Conservation (phyloP, 768 basidiomycete genomes). For the Boletus pseudopeckii region DNA sequence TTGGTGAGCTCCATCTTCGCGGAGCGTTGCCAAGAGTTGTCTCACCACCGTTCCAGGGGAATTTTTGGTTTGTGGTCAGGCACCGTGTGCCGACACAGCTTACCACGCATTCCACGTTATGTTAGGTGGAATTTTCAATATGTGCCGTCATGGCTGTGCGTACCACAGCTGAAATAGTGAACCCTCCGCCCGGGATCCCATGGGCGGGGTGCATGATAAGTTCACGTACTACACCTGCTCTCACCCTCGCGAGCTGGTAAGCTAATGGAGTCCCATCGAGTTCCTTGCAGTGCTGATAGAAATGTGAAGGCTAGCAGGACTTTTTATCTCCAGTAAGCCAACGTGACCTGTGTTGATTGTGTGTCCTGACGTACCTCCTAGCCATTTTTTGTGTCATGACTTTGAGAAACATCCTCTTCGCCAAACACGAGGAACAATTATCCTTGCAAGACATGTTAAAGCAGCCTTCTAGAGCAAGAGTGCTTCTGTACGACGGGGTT, state of each 20-base stretch:
- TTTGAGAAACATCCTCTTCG: slow-evolving; percentile 7
- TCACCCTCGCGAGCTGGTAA: slow-evolving; percentile 24
- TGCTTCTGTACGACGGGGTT: slow-evolving; percentile 12
- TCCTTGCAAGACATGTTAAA: not conserved
- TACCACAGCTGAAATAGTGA: slow-evolving; percentile 7
- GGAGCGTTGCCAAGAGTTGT: not conserved
- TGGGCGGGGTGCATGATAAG: slow-evolving; percentile 15
- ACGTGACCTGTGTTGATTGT: not conserved
- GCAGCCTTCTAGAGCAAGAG: not conserved
- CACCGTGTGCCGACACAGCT: not conserved
- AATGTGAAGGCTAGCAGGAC: slow-evolving; percentile 13
- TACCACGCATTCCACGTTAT: not conserved
- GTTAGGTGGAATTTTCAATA: slow-evolving; percentile 17
- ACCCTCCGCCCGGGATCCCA: slow-evolving; percentile 16
- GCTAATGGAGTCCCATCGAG: not conserved
- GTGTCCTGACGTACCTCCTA: slow-evolving; percentile 2
- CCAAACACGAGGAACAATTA: not conserved
- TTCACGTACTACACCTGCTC: slow-evolving; percentile 7
- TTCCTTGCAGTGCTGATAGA: not conserved
- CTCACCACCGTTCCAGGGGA: slow-evolving; percentile 8
- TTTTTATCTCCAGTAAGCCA: slow-evolving; percentile 18
- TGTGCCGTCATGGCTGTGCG: slow-evolving; percentile 15
- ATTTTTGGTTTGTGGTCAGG: slow-evolving; percentile 11
- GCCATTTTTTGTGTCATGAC: slow-evolving; percentile 19
- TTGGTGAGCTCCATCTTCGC: slow-evolving; percentile 9